A percentile compares a stretch with the other conserved stretches of the same genome.
Evolutionary conservation across 2,329 filamentous ascomycete genomes (phyloP).

Genomic region (Trichoderma atroviride): DNA sequence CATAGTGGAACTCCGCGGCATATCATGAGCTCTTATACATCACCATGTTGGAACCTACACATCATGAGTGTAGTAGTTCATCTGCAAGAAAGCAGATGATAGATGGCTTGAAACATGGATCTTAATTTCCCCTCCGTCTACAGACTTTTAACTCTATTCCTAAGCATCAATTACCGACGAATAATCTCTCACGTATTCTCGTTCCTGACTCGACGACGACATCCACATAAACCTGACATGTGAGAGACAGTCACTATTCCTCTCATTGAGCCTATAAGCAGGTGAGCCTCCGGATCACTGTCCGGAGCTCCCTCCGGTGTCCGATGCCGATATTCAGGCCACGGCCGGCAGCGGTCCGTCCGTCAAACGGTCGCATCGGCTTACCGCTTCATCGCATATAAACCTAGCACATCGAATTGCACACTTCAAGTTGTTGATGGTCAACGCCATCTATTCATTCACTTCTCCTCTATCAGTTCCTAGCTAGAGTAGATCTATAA

Average conservation of each 20-base stretch:
- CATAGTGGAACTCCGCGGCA: not conserved
- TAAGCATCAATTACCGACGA: not conserved
- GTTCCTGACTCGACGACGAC: not conserved
- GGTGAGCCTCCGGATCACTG: not conserved
- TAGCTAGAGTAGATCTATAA: slow-evolving; percentile 17
- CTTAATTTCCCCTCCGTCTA: too few relatives aligned
- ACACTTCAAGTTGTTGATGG: not conserved
- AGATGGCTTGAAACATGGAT: not conserved
- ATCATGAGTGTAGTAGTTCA: not conserved
- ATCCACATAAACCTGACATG: not conserved
- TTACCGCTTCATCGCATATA: not conserved
- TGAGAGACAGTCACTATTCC: not conserved
- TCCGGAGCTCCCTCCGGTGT: not conserved
- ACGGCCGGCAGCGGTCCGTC: not conserved
- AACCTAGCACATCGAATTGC: not conserved
- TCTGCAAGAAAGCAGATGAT: not conserved
- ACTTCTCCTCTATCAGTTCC: not conserved
- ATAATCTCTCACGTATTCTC: not conserved
- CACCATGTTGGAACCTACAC: not conserved
- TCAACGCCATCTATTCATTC: not conserved
- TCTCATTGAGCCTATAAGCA: not conserved
- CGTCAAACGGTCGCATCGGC: not conserved
- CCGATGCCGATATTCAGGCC: not conserved
- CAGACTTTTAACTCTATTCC: not conserved
- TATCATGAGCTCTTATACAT: not conserved